A percentile compares a stretch with the other conserved stretches of the same genome.
phyloP scores from a whole-genome alignment of 192 early-diverging fungal genomes.

The Podila horticola region DNA sequence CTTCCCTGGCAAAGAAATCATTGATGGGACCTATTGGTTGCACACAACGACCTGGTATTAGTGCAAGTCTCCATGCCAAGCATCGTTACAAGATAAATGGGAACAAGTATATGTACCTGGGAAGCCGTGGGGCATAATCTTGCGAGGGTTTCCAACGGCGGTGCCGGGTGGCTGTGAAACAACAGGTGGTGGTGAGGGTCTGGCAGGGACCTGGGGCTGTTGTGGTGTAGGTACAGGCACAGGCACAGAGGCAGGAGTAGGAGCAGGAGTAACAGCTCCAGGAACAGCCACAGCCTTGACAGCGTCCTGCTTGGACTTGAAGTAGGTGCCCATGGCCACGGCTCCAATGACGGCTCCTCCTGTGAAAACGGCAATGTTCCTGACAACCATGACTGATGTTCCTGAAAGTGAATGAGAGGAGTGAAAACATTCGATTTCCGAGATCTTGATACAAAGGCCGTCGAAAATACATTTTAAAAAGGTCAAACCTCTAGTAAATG shows the following conservation, averaged over 20 bases:
- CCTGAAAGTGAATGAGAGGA: constrained; percentile 3
- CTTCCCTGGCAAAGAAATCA: constrained; percentile 73
- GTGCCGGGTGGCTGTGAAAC: constrained; percentile 12
- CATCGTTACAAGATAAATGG: background rate
- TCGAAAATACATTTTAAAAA: no score
- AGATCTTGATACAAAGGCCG: no score
- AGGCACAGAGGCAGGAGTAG: constrained; percentile 6
- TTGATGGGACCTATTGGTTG: constrained; percentile 73
- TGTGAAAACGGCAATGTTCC: constrained; percentile 49
- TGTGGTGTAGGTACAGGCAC: background rate
- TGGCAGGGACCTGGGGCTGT: background rate
- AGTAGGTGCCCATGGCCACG: constrained; percentile 35
- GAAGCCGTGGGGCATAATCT: constrained; percentile 47
- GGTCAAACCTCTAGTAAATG: no score
- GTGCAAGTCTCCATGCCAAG: no score
- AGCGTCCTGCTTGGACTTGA: constrained; percentile 31
- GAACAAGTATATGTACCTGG: constrained; percentile 14
- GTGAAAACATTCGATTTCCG: background rate
- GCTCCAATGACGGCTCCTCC: constrained; percentile 50
- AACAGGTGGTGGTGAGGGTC: constrained; percentile 11
- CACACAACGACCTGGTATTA: background rate
- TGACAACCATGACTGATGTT: constrained; percentile 39
- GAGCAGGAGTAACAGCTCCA: background rate
- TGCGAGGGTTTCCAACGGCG: constrained; percentile 17
- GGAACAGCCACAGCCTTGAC: background rate